phyloP scores from a whole-genome alignment of 2,329 filamentous ascomycete species.

The Curvularia spicifera region DNA sequence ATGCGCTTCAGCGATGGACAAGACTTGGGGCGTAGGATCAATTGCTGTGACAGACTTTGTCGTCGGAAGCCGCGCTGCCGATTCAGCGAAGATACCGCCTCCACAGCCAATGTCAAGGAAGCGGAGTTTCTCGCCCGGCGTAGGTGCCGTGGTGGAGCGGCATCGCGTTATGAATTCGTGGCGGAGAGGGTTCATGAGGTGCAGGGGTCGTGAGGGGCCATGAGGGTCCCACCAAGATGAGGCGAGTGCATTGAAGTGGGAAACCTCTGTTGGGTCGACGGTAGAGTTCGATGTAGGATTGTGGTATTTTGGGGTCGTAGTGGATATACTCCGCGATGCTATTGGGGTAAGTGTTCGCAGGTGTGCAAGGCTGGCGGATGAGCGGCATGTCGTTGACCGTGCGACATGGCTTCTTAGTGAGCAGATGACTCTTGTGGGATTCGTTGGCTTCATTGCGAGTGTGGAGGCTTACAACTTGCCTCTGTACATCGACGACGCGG shows the following conservation, averaged over 20 bases:
- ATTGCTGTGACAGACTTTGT: constrained; percentile 74
- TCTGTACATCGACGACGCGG: background rate
- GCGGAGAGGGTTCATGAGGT: constrained; percentile 97
- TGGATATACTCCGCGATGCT: constrained; percentile 25
- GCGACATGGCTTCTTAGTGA: constrained; percentile 13
- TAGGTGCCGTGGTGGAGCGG: constrained; percentile 52
- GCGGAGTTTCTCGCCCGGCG: constrained; percentile 56
- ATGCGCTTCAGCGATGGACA: constrained; percentile 77
- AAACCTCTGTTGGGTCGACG: constrained; percentile 84
- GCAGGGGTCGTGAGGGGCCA: constrained; percentile 87
- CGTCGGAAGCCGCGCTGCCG: constrained; percentile 70
- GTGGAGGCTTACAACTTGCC: background rate
- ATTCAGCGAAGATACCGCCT: constrained; percentile 95
- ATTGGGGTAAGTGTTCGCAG: constrained; percentile 4
- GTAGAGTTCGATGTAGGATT: constrained; percentile 34
- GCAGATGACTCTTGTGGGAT: constrained; percentile 14
- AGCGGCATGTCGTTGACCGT: background rate
- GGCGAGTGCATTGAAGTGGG: constrained; percentile 92
- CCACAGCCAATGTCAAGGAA: constrained; percentile 96
- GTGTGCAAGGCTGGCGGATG: background rate
- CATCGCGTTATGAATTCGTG: constrained; percentile 88
- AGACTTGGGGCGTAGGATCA: constrained; percentile 76
- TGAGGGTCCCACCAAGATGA: constrained; percentile 97
- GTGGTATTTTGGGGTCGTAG: constrained; percentile 23
- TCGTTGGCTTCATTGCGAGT: constrained; percentile 22